A percentile compares a stretch with the other conserved stretches of the same genome.
Conservation (phyloP, 805 yeast genomes). For the Candida taoyuanica region DNA sequence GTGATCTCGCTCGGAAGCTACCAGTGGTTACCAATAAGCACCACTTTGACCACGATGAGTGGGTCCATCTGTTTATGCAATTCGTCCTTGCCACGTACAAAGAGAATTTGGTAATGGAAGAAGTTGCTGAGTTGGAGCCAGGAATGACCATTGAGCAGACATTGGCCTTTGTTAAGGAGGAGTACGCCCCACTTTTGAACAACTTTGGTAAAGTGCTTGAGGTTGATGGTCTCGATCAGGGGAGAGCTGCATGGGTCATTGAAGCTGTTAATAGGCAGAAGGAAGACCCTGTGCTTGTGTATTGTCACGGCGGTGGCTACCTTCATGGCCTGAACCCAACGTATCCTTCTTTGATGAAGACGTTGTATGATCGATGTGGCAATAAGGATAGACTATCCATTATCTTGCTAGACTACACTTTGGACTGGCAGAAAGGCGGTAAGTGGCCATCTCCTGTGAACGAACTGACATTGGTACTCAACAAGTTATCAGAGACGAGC, state of each 20-base stretch:
- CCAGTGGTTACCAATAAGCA: slow-evolving; percentile 1
- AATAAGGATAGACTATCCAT: slow-evolving; percentile 6
- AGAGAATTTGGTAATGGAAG: slow-evolving; percentile 5
- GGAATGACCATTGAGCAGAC: slow-evolving; percentile 4
- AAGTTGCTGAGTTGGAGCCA: slow-evolving; percentile 4
- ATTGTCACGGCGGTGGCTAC: slow-evolving; percentile 20
- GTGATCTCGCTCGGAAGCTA: slow-evolving; percentile 1
- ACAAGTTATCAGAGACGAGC: slow-evolving; percentile 13
- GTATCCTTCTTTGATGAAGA: slow-evolving; percentile 7
- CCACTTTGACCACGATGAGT: slow-evolving; percentile 4
- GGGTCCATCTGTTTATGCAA: neutral
- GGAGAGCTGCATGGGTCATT: slow-evolving; percentile 12
- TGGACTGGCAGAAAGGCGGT: slow-evolving; percentile 2
- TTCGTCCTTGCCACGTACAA: slow-evolving; percentile 1
- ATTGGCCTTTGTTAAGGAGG: slow-evolving; percentile 1
- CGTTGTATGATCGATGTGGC: neutral
- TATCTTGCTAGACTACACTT: slow-evolving; percentile 5
- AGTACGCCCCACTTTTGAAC: slow-evolving; percentile 1
- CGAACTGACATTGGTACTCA: slow-evolving; percentile 19
- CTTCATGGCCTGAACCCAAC: slow-evolving; percentile 10
- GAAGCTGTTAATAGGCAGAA: slow-evolving; percentile 27
- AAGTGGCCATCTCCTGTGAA: slow-evolving; percentile 25
- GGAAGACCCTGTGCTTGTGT: slow-evolving; percentile 17
- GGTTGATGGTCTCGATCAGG: slow-evolving; percentile 7
- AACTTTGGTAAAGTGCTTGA: slow-evolving; percentile 4